These are phyloP conservation scores for Fusarium udum DNA, from an alignment of 2,329 filamentous ascomycete species.

Conservation along the genomic window DNA sequence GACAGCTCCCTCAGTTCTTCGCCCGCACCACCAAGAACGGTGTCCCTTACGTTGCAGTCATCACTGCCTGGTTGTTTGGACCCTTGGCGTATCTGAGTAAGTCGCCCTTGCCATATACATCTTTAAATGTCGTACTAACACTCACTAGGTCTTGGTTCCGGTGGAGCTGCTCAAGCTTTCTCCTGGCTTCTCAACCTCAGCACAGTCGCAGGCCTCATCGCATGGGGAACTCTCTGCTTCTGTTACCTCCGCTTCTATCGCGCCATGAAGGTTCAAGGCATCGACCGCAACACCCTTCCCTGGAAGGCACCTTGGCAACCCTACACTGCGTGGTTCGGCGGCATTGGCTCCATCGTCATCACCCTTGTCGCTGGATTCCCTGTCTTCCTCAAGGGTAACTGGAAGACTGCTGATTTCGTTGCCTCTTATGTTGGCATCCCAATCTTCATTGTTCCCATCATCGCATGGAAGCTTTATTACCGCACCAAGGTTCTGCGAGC, in stretches of 20 bases:
- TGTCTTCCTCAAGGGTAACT: slow-evolving; percentile 74
- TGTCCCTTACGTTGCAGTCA: slow-evolving; percentile 65
- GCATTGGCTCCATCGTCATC: slow-evolving; percentile 68
- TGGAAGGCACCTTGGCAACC: slow-evolving; percentile 65
- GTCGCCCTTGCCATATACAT: slow-evolving; percentile 29
- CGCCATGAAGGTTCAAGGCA: slow-evolving; percentile 59
- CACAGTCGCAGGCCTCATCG: slow-evolving; percentile 68
- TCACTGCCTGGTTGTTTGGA: slow-evolving; percentile 66
- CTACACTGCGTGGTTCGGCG: slow-evolving; percentile 70
- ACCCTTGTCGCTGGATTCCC: slow-evolving; percentile 79
- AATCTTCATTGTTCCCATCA: slow-evolving; percentile 68
- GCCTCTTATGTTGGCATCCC: slow-evolving; percentile 71
- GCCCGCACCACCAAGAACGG: slow-evolving; percentile 67
- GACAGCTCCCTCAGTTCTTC: slow-evolving; percentile 72
- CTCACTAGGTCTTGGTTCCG: slow-evolving; percentile 28
- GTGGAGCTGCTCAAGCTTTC: slow-evolving; percentile 71
- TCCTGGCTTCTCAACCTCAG: slow-evolving; percentile 77
- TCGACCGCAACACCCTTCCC: slow-evolving; percentile 62
- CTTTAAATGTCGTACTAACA: neutral
- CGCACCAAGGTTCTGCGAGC: slow-evolving; percentile 48
- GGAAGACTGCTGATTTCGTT: slow-evolving; percentile 71
- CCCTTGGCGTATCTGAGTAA: slow-evolving; percentile 77
- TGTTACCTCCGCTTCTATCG: slow-evolving; percentile 67
- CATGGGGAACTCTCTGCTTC: slow-evolving; percentile 67
- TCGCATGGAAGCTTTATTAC: slow-evolving; percentile 64